These are phyloP conservation scores for Ogataea pini DNA, from an alignment of 805 yeast genomes.

Conservation along the genomic window DNA sequence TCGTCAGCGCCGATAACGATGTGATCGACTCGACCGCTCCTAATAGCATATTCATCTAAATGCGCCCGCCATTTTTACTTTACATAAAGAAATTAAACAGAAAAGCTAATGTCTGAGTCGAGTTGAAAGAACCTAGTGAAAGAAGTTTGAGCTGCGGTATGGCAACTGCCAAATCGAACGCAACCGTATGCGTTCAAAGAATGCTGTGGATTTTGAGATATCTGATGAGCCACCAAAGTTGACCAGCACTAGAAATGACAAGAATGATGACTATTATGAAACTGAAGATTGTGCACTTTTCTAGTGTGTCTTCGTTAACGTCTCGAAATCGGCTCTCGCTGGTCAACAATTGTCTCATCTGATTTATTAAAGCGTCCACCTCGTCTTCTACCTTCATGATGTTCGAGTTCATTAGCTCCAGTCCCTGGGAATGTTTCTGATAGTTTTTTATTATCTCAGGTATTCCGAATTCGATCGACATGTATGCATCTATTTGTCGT, in stretches of 20 bases:
- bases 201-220: constrained; percentile 22
- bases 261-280: constrained; percentile 17
- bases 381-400: constrained; percentile 23
- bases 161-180: neutral
- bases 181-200: neutral
- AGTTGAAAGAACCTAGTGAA: neutral
- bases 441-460: constrained; percentile 26
- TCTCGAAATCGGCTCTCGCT: constrained; percentile 29
- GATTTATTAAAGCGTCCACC: constrained; percentile 19
- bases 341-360: constrained; percentile 16
- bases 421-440: constrained; percentile 20
- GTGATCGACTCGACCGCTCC: constrained; percentile 38
- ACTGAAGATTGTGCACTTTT: constrained; percentile 20
- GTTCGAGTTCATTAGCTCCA: constrained; percentile 15
- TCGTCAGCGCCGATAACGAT: constrained; percentile 39
- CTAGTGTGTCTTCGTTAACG: constrained; percentile 30
- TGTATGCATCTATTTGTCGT: constrained; percentile 17
- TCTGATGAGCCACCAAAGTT: constrained; percentile 27
- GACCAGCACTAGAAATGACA: constrained; percentile 18
- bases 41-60: constrained; percentile 30
- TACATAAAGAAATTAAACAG: neutral
- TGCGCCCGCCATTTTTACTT: neutral
- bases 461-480: constrained; percentile 30
- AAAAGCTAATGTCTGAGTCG: constrained; percentile 18
- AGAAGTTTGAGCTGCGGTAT: neutral